A percentile compares a stretch with the other conserved stretches of the same genome.
Evolutionary conservation across 2,329 filamentous ascomycete species (phyloP).

Genomic region (Myriosclerotinia curreyana): DNA sequence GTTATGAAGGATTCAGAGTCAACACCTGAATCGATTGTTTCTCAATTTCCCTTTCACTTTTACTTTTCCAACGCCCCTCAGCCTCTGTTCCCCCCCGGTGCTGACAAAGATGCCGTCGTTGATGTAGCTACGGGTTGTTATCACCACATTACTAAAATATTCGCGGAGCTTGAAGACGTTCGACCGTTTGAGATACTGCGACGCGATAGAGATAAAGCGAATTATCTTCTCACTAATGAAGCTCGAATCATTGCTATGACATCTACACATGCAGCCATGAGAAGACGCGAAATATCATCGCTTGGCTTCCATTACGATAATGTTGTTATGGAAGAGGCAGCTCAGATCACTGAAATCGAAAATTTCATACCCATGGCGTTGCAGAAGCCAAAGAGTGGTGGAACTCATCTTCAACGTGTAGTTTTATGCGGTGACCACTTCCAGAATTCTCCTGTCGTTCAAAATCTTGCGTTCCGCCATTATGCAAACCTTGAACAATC

Average conservation of each 20-base stretch:
- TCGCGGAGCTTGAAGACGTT: slow-evolving; percentile 87
- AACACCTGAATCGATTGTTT: slow-evolving; percentile 60
- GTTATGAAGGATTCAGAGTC: slow-evolving; percentile 54
- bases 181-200: slow-evolving; percentile 92
- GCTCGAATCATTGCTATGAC: slow-evolving; percentile 99
- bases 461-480: slow-evolving; percentile 88
- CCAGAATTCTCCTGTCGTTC: slow-evolving; percentile 94
- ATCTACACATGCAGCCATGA: slow-evolving; percentile 94
- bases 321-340: slow-evolving; percentile 96
- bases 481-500: slow-evolving; percentile 97
- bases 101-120: slow-evolving; percentile 62
- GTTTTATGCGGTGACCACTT: slow-evolving; percentile 94
- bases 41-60: slow-evolving; percentile 78
- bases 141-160: slow-evolving; percentile 83
- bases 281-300: slow-evolving; percentile 80
- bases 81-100: slow-evolving; percentile 70
- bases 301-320: slow-evolving; percentile 98
- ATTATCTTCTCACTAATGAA: slow-evolving; percentile 92
- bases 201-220: slow-evolving; percentile 85
- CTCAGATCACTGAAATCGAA: slow-evolving; percentile 96
- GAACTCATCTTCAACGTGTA: slow-evolving; percentile 77
- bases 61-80: slow-evolving; percentile 89
- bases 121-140: slow-evolving; percentile 84
- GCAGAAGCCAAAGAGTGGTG: slow-evolving; percentile 72
- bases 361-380: slow-evolving; percentile 94